Percentiles rank a stretch among this genome's conserved stretches.
Conservation (phyloP, 257 asterid genomes). For the Fraxinus excelsior region DNA sequence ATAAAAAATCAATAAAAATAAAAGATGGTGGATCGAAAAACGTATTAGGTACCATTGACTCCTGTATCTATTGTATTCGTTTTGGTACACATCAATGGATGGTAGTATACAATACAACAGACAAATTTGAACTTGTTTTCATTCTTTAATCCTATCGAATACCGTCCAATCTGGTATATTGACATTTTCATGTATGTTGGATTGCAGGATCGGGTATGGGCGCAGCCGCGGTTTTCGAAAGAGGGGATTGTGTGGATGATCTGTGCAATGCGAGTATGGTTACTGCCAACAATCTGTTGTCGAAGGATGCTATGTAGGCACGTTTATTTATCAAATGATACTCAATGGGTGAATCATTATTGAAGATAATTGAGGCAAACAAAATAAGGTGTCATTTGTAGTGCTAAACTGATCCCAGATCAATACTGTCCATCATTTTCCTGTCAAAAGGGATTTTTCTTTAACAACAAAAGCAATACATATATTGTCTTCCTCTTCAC, state of each 20-base stretch:
- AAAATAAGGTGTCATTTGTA: background rate
- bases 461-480: background rate
- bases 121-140: background rate
- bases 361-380: background rate
- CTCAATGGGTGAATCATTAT: background rate
- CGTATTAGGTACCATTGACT: too few relatives aligned
- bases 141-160: background rate
- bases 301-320: constrained; percentile 39
- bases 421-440: background rate
- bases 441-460: background rate
- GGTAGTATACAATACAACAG: background rate
- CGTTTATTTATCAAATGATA: background rate
- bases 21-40: too few relatives aligned
- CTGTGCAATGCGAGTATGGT: constrained; percentile 46
- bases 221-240: constrained; percentile 91
- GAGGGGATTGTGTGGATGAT: constrained; percentile 76
- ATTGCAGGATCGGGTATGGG: constrained; percentile 88
- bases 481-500: background rate
- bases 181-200: constrained; percentile 7
- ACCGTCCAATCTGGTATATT: background rate
- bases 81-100: background rate
- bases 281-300: constrained; percentile 32
- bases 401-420: background rate
- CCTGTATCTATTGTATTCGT: background rate
- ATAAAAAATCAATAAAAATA: too few relatives aligned